phyloP scores from a whole-genome alignment of 2,329 filamentous ascomycete genomes.

The Penicillium crustosum region DNA sequence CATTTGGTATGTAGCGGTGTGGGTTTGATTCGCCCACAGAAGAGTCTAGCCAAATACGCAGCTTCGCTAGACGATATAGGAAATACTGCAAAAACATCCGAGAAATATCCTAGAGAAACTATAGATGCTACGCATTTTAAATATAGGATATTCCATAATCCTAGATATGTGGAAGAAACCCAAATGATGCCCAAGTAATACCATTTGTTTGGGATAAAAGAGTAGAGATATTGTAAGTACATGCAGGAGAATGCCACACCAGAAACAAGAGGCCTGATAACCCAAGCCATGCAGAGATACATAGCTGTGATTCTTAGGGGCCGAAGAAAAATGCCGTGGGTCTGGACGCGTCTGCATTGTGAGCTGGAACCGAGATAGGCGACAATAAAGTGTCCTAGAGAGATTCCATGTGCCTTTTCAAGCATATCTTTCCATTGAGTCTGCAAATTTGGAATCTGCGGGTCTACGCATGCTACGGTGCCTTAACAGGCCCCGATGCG shows the following conservation, averaged over 20 bases:
- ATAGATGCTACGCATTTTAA: neutral
- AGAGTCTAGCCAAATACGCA: neutral
- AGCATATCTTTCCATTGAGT: neutral
- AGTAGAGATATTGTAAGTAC: slow-evolving; percentile 24
- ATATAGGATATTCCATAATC: neutral
- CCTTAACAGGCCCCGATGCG: slow-evolving; percentile 1
- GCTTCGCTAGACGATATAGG: neutral
- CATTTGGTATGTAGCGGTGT: neutral
- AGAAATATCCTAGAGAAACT: neutral
- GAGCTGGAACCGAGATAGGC: neutral
- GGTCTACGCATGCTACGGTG: neutral
- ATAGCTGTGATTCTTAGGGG: slow-evolving; percentile 1
- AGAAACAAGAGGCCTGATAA: slow-evolving; percentile 7
- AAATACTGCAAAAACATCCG: too few species aligned
- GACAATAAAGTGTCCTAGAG: neutral
- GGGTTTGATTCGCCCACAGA: neutral
- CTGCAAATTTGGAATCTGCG: neutral
- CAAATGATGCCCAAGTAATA: neutral
- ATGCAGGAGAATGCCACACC: slow-evolving; percentile 14
- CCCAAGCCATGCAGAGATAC: slow-evolving; percentile 6
- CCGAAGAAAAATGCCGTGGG: neutral
- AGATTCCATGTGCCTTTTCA: neutral
- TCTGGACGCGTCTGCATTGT: neutral
- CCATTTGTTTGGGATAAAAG: slow-evolving; percentile 8
- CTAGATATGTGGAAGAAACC: neutral